These are phyloP conservation scores for Colletotrichum sp. DNA, from an alignment of 2,329 filamentous ascomycete species.

Conservation along the genomic window DNA sequence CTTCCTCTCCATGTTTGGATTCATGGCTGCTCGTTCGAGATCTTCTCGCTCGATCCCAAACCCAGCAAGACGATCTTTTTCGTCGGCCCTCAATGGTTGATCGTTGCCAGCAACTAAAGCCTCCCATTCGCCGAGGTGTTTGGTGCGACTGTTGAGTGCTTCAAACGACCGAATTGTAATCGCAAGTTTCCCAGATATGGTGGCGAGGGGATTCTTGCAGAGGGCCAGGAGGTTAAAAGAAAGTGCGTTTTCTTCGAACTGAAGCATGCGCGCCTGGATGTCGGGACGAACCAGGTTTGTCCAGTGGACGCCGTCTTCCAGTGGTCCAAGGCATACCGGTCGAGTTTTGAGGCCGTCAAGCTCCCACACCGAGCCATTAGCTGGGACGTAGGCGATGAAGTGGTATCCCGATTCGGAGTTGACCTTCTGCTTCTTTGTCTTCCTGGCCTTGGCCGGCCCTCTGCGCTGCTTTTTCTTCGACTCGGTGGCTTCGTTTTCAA, in stretches of 20 bases:
- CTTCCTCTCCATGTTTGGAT: not conserved
- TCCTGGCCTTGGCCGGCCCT: conserved; percentile 40
- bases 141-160: conserved; percentile 42
- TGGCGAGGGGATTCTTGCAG: conserved; percentile 66
- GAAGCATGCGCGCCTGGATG: conserved; percentile 70
- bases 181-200: conserved; percentile 51
- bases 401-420: conserved; percentile 74
- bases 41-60: conserved; percentile 31
- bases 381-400: conserved; percentile 87
- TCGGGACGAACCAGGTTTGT: conserved; percentile 65
- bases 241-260: conserved; percentile 67
- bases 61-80: conserved; percentile 28
- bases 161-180: conserved; percentile 43
- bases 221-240: conserved; percentile 82
- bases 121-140: conserved; percentile 20
- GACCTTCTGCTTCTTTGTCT: conserved; percentile 40
- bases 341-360: conserved; percentile 82
- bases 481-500: conserved; percentile 60
- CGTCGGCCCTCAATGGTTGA: conserved; percentile 24
- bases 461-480: conserved; percentile 37
- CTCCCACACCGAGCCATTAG: conserved; percentile 79
- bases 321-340: conserved; percentile 65
- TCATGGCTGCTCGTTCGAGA: conserved; percentile 24
- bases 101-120: not conserved
- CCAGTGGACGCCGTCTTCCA: conserved; percentile 60